These are phyloP conservation scores for Jackrogersella multiformis DNA, from an alignment of 495 filamentous ascomycete genomes.

Conservation along the genomic window DNA sequence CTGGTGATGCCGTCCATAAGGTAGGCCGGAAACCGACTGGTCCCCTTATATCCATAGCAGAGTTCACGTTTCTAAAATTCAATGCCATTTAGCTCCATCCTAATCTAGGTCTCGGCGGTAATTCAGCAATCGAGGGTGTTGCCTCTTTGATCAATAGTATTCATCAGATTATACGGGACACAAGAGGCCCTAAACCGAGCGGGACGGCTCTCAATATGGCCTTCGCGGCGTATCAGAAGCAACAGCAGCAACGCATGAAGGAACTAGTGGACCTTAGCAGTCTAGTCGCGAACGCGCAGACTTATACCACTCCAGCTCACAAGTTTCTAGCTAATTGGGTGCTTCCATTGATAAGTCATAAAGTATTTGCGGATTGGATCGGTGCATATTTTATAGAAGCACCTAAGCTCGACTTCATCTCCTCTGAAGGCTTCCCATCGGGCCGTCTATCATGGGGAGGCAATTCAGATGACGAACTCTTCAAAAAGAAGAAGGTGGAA, in stretches of 20 bases:
- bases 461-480: no score
- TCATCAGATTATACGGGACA: neutral
- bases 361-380: no score
- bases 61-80: no score
- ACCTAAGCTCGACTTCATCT: no score
- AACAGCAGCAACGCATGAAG: neutral
- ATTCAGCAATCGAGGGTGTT: neutral
- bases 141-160: neutral
- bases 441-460: no score
- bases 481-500: no score
- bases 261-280: neutral
- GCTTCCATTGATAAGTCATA: no score
- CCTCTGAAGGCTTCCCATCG: no score
- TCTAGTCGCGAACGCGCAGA: neutral
- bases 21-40: no score
- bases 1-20: constrained; percentile 52
- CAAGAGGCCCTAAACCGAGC: neutral
- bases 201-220: neutral
- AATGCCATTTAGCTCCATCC: no score
- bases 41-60: no score
- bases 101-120: neutral
- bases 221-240: neutral
- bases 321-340: neutral
- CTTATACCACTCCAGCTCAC: neutral
- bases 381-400: no score